phyloP scores from a whole-genome alignment of 2,329 filamentous ascomycete genomes.

The Periconia sp. region DNA sequence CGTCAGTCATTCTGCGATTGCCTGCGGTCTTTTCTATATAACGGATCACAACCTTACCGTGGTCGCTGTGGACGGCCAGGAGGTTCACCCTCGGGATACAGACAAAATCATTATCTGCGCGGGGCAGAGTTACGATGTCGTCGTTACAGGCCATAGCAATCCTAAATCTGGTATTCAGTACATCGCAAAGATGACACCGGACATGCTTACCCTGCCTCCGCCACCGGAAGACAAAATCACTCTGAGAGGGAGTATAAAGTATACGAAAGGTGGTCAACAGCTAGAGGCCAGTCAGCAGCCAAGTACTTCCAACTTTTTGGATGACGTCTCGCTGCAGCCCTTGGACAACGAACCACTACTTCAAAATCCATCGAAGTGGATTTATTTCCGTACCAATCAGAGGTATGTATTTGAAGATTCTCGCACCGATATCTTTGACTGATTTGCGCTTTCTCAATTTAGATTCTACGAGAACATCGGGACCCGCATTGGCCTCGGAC shows the following conservation, averaged over 20 bases:
- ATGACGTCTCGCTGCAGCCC: constrained; percentile 75
- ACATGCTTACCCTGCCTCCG: constrained; percentile 53
- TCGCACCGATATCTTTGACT: no score
- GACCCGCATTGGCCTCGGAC: constrained; percentile 55
- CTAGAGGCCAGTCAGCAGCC: no score
- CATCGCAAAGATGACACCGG: constrained; percentile 56
- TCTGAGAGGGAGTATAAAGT: constrained; percentile 21
- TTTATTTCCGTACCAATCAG: constrained; percentile 65
- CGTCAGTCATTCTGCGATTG: constrained; percentile 73
- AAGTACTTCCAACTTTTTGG: no score
- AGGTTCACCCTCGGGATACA: constrained; percentile 43
- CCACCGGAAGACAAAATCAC: constrained; percentile 17
- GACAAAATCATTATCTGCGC: constrained; percentile 45
- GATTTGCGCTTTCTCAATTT: no score
- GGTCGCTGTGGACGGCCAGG: constrained; percentile 28
- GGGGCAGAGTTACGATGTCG: constrained; percentile 41
- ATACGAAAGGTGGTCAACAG: constrained; percentile 8
- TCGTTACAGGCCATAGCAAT: constrained; percentile 22
- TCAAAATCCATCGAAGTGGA: constrained; percentile 63
- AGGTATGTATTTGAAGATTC: no score
- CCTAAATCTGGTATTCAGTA: constrained; percentile 63
- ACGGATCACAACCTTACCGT: constrained; percentile 12
- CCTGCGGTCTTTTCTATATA: constrained; percentile 49
- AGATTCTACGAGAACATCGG: constrained; percentile 66
- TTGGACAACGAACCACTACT: constrained; percentile 68